Base-by-base conservation (phyloP, 2,329 filamentous ascomycete genomes). In the Elsinoe australis region DNA sequence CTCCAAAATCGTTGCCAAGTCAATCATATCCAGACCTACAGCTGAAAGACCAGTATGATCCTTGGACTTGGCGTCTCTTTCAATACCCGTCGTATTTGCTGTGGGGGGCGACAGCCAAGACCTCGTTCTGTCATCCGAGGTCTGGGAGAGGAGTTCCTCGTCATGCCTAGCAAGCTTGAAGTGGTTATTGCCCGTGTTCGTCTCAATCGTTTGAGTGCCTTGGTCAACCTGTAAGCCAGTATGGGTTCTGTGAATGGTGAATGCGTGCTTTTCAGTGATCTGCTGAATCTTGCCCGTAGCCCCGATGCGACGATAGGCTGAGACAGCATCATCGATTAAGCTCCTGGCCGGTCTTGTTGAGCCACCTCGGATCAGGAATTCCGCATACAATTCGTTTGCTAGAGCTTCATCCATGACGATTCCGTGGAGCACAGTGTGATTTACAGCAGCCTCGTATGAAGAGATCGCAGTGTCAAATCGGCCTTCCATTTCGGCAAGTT, bases 1-100 rank as follows among this genome's bases (percentile, higher is more conserved):
- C 56, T 85, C 80, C 10, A 90, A 70, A 51, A 90, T 89, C 18
- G 82, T 83, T 33, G 85, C 82, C 52, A 89, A 65, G 62, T 89
- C 85, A 59, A 90, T 81, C 81, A 90, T 88, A 66, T 90, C 85
- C 47, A 90, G 73, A 3, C 71, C 71, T 1, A 69, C 66, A 21
- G 83, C 80, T 32, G 83, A 83, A 51, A 88, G 71, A 8, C 82
- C 80, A 28, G 71, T 77, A 2, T 75, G 76, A 15, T 75, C 35
- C 7, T 49, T 44, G 55, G 58, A 24, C 52, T 55, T 26, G 52
- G 45, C 46, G 64, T 52, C 70, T 15, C 28, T 21, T 10, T 44
- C 39, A 14, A 70, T 18, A 59, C 58, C 22, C 69, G 56, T 28
- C 70, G 26, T 35, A 15, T 19, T 34, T 10, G 50, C 39, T 15